These are phyloP conservation scores for Leptographium procerum DNA, from an alignment of 2,329 filamentous ascomycete species.

Conservation along the genomic window DNA sequence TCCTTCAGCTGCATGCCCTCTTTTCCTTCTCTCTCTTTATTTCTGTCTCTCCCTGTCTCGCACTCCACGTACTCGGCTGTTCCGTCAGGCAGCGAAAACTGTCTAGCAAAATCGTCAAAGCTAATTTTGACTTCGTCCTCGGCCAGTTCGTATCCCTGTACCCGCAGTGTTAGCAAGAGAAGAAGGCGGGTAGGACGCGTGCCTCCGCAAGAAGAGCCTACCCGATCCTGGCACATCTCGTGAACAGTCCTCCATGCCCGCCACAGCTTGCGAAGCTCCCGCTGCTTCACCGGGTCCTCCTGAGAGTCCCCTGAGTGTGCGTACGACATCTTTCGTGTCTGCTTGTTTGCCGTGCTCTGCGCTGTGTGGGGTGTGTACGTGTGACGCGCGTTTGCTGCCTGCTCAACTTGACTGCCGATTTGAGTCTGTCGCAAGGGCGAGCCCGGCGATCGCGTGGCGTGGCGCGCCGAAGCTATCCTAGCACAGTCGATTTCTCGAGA, in stretches of 20 bases:
- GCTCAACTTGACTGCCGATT: too few species aligned
- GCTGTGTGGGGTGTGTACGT: too few species aligned
- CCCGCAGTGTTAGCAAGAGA: background rate
- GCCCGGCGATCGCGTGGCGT: background rate
- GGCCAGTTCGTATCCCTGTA: constrained; percentile 81
- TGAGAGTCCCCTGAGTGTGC: background rate
- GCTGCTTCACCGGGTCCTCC: constrained; percentile 30
- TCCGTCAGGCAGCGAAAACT: constrained; percentile 63
- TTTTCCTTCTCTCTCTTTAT: too few species aligned
- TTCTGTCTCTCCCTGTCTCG: background rate
- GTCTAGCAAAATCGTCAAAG: constrained; percentile 65
- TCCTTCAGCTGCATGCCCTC: too few species aligned
- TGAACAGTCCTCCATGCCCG: constrained; percentile 86
- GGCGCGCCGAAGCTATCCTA: too few species aligned
- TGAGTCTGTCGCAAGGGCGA: background rate
- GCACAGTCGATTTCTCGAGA: too few species aligned
- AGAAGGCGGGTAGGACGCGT: background rate
- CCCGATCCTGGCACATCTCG: constrained; percentile 87
- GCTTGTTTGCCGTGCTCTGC: too few species aligned
- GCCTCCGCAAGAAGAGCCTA: constrained; percentile 32
- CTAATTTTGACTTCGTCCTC: constrained; percentile 82
- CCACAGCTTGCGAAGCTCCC: constrained; percentile 64
- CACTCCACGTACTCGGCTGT: constrained; percentile 54
- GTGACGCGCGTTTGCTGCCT: background rate
- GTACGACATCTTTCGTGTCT: background rate